Evolutionary conservation across 345 rosid species (phyloP), one percentile per base, ranked within the genome.

Genomic region (Pistacia integerrima): DNA sequence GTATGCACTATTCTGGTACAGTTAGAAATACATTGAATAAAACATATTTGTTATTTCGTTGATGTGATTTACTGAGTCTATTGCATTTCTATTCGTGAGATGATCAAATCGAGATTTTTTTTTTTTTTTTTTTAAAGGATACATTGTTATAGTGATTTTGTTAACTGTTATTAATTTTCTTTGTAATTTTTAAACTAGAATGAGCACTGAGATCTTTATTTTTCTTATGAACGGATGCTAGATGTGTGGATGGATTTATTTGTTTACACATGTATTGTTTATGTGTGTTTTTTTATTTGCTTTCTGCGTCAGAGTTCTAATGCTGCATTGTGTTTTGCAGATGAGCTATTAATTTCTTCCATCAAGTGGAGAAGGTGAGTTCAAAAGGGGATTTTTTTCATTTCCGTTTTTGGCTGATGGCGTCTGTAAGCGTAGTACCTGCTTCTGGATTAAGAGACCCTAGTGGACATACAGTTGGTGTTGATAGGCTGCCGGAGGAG

Each of bases 401-500:
- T 67, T 64, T 56, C 60, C 52, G 20, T 46, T 66, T 73, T 73
- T 76, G 51, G 76, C 36, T 51, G 74, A 92, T 92, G 97, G 84
- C 94, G 77, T 84, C 93, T 74, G 85, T 90, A 72, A 85, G 89
- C 67, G 80, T 91, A 64, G 84, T 64, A 59, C 87, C 92, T 20
- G 51, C 86, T 72, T 80, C 88, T 62, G 91, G 91, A 67, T 80
- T 87, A 72, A 87, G 92, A 82, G 90, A 86, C 67, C 81, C 85
- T 56, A 76, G 67, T 72, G 90, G 85, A 70, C 86, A 89, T 75
- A 55, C 83, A 35, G 79, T 77, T 33, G 89, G 90, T 73, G 91
- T 87, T 60, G 99, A 92, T 87, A 89, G 84, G 82, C 83, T 95
- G 81, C 98, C 98, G 28, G 88, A 86, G 30, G 97, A 92, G 84